Base-by-base conservation (phyloP, 108 stramenopile species). In the Conticribra weissflogii region DNA sequence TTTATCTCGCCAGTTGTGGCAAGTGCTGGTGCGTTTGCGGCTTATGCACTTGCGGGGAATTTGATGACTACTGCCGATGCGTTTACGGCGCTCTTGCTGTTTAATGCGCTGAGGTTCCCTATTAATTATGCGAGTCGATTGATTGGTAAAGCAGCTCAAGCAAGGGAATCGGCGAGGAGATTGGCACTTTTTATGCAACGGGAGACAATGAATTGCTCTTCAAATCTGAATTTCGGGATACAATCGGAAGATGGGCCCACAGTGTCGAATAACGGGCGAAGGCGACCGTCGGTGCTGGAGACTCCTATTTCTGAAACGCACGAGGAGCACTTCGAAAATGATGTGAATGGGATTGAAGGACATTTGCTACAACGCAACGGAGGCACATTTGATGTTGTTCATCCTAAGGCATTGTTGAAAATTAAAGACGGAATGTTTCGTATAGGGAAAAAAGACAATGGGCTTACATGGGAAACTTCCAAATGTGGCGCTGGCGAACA, bases 91-190 rank as follows among this genome's bases (percentile, higher is more conserved):
- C 46, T 96, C 22, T 48, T 93, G 30, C 46, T 96, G 25, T 90
- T 96, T 54, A 72, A 78, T 31, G 85, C 86, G 18, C 66, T 96
- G 23, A 85, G 93, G 19, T 94, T 93, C 71, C 94, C 94, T 1
- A 96, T 96, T 59, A 93, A 90, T 71, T 89, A 88, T 68, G 87
- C 87, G 5, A 88, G 88, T 30, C 74, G 85, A 25, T 70, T 95
- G 32, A 79, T 89, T 45, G 90, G 90, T 0, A 86, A 81, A 61
- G 45, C 71, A 1, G 91, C 88, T 0, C 88, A 89, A 56, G 94
- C 87, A 15, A 48, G 83, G 23, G 79, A 88, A 28, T 77, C 88
- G 34, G 52, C 74, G 3, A 48, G 60, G 29, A 81, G 94, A 27
- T 72, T 95, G 28, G 52, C 71, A 0, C 23, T 23, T 2, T 95